Percentiles rank a stretch among this genome's conserved stretches.
phyloP scores from a whole-genome alignment of 106 monocot genomes.

The Acanthochlamys bracteata region DNA sequence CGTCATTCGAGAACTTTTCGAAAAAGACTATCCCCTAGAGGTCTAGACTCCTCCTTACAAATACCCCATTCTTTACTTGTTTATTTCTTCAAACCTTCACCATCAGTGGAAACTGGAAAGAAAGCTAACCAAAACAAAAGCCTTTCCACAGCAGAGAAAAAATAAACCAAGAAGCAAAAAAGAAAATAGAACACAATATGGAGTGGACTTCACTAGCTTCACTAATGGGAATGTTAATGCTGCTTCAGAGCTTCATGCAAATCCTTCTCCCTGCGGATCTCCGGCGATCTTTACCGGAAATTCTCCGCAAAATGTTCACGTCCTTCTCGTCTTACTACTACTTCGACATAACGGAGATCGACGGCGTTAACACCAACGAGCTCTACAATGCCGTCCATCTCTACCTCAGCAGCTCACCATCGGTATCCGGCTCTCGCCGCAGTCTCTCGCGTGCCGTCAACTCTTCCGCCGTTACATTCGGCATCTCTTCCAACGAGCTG shows the following conservation, averaged over 20 bases:
- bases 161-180: too few species aligned
- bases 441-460: slow-evolving; percentile 61
- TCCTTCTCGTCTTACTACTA: slow-evolving; percentile 71
- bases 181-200: too few species aligned
- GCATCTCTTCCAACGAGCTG: slow-evolving; percentile 65
- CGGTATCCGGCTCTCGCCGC: slow-evolving; percentile 40
- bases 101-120: too few species aligned
- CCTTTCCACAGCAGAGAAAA: too few species aligned
- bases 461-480: slow-evolving; percentile 78
- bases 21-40: too few species aligned
- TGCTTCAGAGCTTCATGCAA: slow-evolving; percentile 51
- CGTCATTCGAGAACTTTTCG: too few species aligned
- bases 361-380: slow-evolving; percentile 87
- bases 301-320: slow-evolving; percentile 29
- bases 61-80: too few species aligned
- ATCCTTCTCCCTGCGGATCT: slow-evolving; percentile 55
- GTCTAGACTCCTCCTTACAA: too few species aligned
- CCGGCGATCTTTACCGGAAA: slow-evolving; percentile 21
- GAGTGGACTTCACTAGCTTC: slow-evolving; percentile 60
- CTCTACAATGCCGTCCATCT: slow-evolving; percentile 83
- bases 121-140: too few species aligned
- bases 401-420: slow-evolving; percentile 59
- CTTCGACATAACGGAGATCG: slow-evolving; percentile 77
- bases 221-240: slow-evolving; percentile 55
- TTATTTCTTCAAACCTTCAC: too few species aligned